Base-by-base conservation (phyloP, 1,284 basidiomycete genomes). In the Clitocybe nebularis region DNA sequence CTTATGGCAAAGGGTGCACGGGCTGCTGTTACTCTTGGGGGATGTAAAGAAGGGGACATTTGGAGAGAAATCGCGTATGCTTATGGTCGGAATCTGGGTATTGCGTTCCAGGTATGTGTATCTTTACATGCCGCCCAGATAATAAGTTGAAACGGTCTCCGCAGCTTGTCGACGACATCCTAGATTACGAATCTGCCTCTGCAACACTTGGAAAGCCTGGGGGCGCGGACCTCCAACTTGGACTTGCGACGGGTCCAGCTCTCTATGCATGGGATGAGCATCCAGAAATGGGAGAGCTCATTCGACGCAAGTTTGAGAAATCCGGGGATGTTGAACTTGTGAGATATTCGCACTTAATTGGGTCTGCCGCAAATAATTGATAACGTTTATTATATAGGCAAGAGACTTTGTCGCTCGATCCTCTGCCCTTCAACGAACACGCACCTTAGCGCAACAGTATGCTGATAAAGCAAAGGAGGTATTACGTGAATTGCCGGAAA, bases 251-350 rank as follows among this genome's bases (percentile, higher is more conserved):
- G 0, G 95, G 91, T 0, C 96, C 95, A 0, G 92, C 93, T 0
- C 67, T 99, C 3, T 99, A 89, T 57, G 95, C 96, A 16, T 97
- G 93, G 83, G 92, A 96, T 61, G 87, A 96, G 59, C 77, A 89
- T 60, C 83, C 90, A 1, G 84, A 89, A 53, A 78, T 96, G 66
- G 91, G 89, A 1, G 83, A 85, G 1, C 71, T 98, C 41, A 95
- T 99, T 41, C 70, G 76, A 29, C 78, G 95, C 41, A 89, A 91
- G 63, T 99, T 98, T 61, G 74, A 81, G 37, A 68, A 79, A 20
- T 69, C 77, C n/a, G 95, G 93, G 1, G 96, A 99, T 59, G 92
- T 98, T 6, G 91, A 95, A 52, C 66, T 77, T 59, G 91, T 89
- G 52, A 51, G 79, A 62, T 25, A 35, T 33, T 3, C 20, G 23